phyloP scores from a whole-genome alignment of 1,284 basidiomycete species.

The Pseudomicrostroma phylloplanum region DNA sequence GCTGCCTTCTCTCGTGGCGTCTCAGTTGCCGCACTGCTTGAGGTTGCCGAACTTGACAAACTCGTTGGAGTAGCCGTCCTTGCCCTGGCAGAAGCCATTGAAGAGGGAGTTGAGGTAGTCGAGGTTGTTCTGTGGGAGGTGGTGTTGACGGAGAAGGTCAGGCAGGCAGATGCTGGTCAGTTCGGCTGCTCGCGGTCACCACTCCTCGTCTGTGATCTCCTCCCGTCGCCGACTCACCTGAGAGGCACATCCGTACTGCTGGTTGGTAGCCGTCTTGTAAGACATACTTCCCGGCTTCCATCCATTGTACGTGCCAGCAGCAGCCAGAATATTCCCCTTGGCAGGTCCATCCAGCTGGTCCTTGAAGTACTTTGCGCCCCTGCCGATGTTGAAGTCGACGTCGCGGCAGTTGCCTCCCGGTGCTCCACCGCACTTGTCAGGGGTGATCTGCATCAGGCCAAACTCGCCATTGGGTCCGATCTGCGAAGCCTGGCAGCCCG shows the following conservation, averaged over 20 bases:
- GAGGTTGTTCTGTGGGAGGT: slow-evolving; percentile 42
- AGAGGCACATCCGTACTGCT: slow-evolving; percentile 21
- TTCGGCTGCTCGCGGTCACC: too few relatives aligned
- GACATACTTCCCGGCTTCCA: slow-evolving; percentile 27
- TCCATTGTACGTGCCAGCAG: slow-evolving; percentile 38
- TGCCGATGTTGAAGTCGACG: slow-evolving; percentile 26
- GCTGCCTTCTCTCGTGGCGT: too few relatives aligned
- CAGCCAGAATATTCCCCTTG: slow-evolving; percentile 25
- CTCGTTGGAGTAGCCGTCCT: slow-evolving; percentile 7
- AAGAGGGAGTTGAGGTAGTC: slow-evolving; percentile 36
- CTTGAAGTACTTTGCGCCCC: slow-evolving; percentile 38
- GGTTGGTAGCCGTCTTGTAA: slow-evolving; percentile 19
- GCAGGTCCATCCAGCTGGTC: slow-evolving; percentile 17
- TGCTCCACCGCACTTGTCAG: slow-evolving; percentile 34
- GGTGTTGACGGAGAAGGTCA: too few relatives aligned
- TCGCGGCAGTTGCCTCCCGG: slow-evolving; percentile 26
- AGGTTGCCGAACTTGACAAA: slow-evolving; percentile 8
- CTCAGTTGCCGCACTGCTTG: background rate
- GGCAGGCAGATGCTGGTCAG: too few relatives aligned
- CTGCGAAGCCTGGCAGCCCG: slow-evolving; percentile 29
- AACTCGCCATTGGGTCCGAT: slow-evolving; percentile 37
- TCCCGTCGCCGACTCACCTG: too few relatives aligned
- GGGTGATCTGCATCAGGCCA: slow-evolving; percentile 43
- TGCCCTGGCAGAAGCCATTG: slow-evolving; percentile 38
- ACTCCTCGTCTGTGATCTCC: too few relatives aligned